Conservation (phyloP, 768 basidiomycete species). For the Boletus subparvulus region DNA sequence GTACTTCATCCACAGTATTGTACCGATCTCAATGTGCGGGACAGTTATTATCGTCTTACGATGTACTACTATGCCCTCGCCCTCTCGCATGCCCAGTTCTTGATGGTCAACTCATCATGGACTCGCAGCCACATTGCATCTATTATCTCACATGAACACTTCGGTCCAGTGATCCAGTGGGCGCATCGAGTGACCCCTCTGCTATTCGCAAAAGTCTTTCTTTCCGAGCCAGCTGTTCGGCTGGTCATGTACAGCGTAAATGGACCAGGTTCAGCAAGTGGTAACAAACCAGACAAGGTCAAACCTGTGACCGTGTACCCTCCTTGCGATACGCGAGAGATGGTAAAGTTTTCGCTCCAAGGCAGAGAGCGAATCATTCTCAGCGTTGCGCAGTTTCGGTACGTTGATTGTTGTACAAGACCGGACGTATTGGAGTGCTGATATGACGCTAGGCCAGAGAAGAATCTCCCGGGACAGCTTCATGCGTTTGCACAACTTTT, state of each 20-base stretch:
- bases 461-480: slow-evolving; percentile 84
- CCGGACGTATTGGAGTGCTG: neutral
- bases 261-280: neutral
- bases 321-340: slow-evolving; percentile 82
- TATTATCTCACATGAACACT: slow-evolving; percentile 54
- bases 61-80: slow-evolving; percentile 80
- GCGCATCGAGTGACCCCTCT: slow-evolving; percentile 45
- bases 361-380: slow-evolving; percentile 65
- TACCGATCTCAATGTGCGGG: neutral
- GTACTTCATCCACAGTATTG: slow-evolving; percentile 1
- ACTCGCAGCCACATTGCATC: slow-evolving; percentile 81
- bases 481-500: slow-evolving; percentile 64
- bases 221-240: slow-evolving; percentile 2
- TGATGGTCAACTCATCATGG: slow-evolving; percentile 97
- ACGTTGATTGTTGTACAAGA: slow-evolving; percentile 12
- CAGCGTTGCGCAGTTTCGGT: slow-evolving; percentile 94
- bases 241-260: neutral
- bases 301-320: slow-evolving; percentile 70
- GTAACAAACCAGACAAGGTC: neutral
- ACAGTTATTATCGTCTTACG: slow-evolving; percentile 85
- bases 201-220: slow-evolving; percentile 34
- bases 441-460: slow-evolving; percentile 72
- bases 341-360: slow-evolving; percentile 55
- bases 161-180: slow-evolving; percentile 48
- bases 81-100: slow-evolving; percentile 67